Evolutionary conservation across 176 grass and related monocot species (phyloP).

Genomic region (Rhynchospora pubera): DNA sequence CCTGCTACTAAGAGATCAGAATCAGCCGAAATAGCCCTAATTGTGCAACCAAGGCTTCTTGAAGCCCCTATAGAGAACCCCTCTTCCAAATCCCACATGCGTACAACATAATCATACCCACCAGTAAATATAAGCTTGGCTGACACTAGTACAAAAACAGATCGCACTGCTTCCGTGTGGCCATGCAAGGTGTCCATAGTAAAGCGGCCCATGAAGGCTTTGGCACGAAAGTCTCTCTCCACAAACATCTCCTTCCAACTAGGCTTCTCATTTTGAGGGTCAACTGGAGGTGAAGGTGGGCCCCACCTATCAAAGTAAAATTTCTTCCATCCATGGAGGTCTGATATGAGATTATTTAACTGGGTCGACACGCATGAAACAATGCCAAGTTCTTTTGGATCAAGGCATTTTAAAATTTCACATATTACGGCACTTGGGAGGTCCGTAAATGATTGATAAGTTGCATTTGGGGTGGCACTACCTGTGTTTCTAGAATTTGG

Average conservation of each 20-base stretch:
- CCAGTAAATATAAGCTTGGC: conserved; percentile 79
- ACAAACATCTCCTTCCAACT: conserved; percentile 81
- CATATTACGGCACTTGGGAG: conserved; percentile 58
- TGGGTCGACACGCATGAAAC: conserved; percentile 75
- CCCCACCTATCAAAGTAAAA: conserved; percentile 92
- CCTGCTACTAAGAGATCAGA: conserved; percentile 56
- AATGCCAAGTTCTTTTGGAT: conserved; percentile 78
- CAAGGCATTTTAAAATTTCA: conserved; percentile 74
- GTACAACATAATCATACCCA: conserved; percentile 65
- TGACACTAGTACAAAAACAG: conserved; percentile 53
- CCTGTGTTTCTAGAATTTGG: conserved; percentile 15
- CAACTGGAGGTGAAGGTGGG: conserved; percentile 9
- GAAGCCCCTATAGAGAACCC: conserved; percentile 63
- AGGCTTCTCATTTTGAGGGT: conserved; percentile 29
- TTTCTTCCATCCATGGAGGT: conserved; percentile 88
- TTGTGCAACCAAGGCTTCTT: conserved; percentile 78
- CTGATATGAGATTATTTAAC: conserved; percentile 55
- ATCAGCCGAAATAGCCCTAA: conserved; percentile 76
- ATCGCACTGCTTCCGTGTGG: conserved; percentile 73
- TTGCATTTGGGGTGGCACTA: conserved; percentile 5
- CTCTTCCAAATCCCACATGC: conserved; percentile 93
- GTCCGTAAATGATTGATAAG: conserved; percentile 45
- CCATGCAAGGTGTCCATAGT: conserved; percentile 60
- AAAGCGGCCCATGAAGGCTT: conserved; percentile 74
- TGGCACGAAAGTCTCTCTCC: conserved; percentile 67